Conservation (phyloP, 2,329 filamentous ascomycete genomes). For the Diaporthe citri region DNA sequence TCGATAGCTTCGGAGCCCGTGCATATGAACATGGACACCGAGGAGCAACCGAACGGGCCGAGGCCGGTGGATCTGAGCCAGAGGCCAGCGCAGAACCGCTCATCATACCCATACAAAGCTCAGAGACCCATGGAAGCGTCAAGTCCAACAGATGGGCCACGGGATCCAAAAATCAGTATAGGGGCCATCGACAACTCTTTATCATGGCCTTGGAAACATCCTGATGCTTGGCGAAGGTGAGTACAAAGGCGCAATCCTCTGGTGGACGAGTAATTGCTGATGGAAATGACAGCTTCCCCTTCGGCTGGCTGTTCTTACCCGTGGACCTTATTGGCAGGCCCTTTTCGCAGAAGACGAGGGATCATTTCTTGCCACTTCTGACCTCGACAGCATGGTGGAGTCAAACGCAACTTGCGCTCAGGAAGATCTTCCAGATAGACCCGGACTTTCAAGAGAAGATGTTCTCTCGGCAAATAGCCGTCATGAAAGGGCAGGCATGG, state of each 20-base stretch:
- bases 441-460: conserved; percentile 98
- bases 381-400: conserved; percentile 98
- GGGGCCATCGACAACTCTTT: conserved; percentile 98
- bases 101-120: conserved; percentile 77
- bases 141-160: conserved; percentile 58
- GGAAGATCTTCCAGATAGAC: conserved; percentile 90
- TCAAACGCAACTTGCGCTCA: conserved; percentile 88
- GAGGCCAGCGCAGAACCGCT: conserved; percentile 55
- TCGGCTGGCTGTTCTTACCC: conserved; percentile 97
- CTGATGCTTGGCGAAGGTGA: conserved; percentile 82
- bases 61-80: conserved; percentile 70
- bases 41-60: conserved; percentile 64
- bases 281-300: conserved; percentile 83
- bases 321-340: conserved; percentile 96
- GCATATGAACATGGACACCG: conserved; percentile 72
- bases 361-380: conserved; percentile 95
- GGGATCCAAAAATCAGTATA: conserved; percentile 75
- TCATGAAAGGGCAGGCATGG: conserved; percentile 99
- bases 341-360: conserved; percentile 92
- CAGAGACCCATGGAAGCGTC: conserved; percentile 88
- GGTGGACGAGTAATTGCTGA: conserved; percentile 42
- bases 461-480: conserved; percentile 98
- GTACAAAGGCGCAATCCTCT: conserved; percentile 23
- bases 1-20: conserved; percentile 87
- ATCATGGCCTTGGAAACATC: conserved; percentile 99